These are phyloP conservation scores for Gossypium bickii DNA, from an alignment of 345 rosid genomes.

Conservation along the genomic window DNA sequence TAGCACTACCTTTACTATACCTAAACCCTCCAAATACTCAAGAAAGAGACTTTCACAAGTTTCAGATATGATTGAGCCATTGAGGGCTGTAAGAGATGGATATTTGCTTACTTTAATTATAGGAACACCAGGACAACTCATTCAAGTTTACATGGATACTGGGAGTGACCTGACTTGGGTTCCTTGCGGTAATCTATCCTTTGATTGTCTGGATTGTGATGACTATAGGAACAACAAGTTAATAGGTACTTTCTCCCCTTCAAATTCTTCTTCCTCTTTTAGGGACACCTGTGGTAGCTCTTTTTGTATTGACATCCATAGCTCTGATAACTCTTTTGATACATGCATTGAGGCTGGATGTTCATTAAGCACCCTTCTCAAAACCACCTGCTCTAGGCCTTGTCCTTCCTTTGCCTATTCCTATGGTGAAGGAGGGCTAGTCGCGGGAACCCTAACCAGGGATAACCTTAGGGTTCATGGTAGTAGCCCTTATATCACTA, in stretches of 20 bases:
- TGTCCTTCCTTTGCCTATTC: slow-evolving; percentile 88
- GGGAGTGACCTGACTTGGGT: slow-evolving; percentile 95
- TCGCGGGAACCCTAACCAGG: slow-evolving; percentile 53
- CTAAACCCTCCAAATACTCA: slow-evolving; percentile 25
- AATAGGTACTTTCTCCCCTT: slow-evolving; percentile 49
- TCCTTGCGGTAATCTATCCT: slow-evolving; percentile 73
- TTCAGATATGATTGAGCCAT: slow-evolving; percentile 42
- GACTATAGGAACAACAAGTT: slow-evolving; percentile 44
- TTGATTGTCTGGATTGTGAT: slow-evolving; percentile 70
- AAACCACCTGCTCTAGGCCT: slow-evolving; percentile 54
- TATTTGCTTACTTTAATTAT: slow-evolving; percentile 59
- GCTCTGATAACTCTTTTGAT: slow-evolving; percentile 72
- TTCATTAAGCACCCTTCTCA: slow-evolving; percentile 52
- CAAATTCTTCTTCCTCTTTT: slow-evolving; percentile 48
- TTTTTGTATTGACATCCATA: slow-evolving; percentile 57
- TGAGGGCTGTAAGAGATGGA: slow-evolving; percentile 71
- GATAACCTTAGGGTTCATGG: slow-evolving; percentile 60
- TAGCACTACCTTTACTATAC: slow-evolving; percentile 34
- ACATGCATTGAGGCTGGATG: slow-evolving; percentile 67
- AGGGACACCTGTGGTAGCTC: slow-evolving; percentile 57
- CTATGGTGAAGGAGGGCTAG: slow-evolving; percentile 69
- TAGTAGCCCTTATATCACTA: slow-evolving; percentile 19
- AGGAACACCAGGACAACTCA: slow-evolving; percentile 74
- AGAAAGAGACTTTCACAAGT: slow-evolving; percentile 27
- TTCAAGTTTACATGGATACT: slow-evolving; percentile 78